A percentile compares a stretch with the other conserved stretches of the same genome.
phyloP scores from a whole-genome alignment of 306 rosid genomes.

The peach (Prunus persica) region Prunus_persica_NCBIv2 NC_034011.1:4512501-4513000 shows the following conservation, averaged over 20 bases:
- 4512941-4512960: slow-evolving; percentile 58
- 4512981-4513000: slow-evolving; percentile 43
- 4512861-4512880: slow-evolving; percentile 6
- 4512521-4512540: slow-evolving; percentile 7
- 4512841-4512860: slow-evolving; percentile 51
- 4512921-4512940: slow-evolving; percentile 69
- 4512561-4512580: slow-evolving; percentile 34
- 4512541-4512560: slow-evolving; percentile 17
- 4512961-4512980: slow-evolving; percentile 33
- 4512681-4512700: slow-evolving; percentile 68
- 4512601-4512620: slow-evolving; percentile 63
- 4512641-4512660: slow-evolving; percentile 59
- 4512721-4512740: slow-evolving; percentile 8
- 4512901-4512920: slow-evolving; percentile 40
- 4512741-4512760: slow-evolving; percentile 13
- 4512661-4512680: slow-evolving; percentile 61
- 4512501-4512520: neutral
- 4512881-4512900: slow-evolving; percentile 2
- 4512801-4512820: slow-evolving; percentile 50
- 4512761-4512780: slow-evolving; percentile 65
- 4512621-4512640: slow-evolving; percentile 69
- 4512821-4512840: slow-evolving; percentile 56
- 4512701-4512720: slow-evolving; percentile 14
- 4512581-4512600: slow-evolving; percentile 51
- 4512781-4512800: slow-evolving; percentile 64